Evolutionary conservation across 179 eudicot species (phyloP).

Genomic region (Gypsophila paniculata): DNA sequence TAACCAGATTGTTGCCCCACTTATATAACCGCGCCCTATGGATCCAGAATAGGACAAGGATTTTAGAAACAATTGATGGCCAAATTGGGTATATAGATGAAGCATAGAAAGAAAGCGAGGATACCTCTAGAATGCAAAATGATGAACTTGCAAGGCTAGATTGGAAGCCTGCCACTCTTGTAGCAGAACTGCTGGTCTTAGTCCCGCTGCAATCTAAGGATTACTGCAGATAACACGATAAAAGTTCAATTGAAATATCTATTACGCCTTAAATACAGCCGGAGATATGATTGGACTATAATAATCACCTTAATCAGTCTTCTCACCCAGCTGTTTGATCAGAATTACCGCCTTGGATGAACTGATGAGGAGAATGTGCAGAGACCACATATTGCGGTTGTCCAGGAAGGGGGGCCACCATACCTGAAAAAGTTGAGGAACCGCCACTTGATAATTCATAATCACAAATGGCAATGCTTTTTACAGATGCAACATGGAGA

Average conservation of each 20-base stretch:
- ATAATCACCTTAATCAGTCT: slow-evolving; percentile 58
- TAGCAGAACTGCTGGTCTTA: slow-evolving; percentile 92
- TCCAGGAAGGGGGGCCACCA: slow-evolving; percentile 58
- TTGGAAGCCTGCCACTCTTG: slow-evolving; percentile 85
- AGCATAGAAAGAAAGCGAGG: slow-evolving; percentile 1
- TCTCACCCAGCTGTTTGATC: slow-evolving; percentile 87
- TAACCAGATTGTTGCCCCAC: not conserved
- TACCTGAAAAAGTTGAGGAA: slow-evolving; percentile 47
- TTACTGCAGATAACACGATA: slow-evolving; percentile 34
- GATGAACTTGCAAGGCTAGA: slow-evolving; percentile 88
- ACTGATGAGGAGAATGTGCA: slow-evolving; percentile 75
- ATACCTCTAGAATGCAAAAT: slow-evolving; percentile 88
- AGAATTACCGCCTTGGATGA: slow-evolving; percentile 72
- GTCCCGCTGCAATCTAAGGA: slow-evolving; percentile 97
- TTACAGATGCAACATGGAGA: not conserved
- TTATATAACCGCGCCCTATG: no score
- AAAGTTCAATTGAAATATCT: slow-evolving; percentile 2
- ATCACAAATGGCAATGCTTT: not conserved
- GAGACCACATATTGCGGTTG: slow-evolving; percentile 77
- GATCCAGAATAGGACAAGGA: not conserved
- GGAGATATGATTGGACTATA: not conserved
- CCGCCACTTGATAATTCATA: slow-evolving; percentile 7
- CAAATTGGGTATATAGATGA: no score
- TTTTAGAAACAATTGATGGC: not conserved
- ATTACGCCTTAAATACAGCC: not conserved